Percentiles rank a stretch among this genome's conserved stretches.
Evolutionary conservation across 768 basidiomycete species (phyloP).

Genomic region (Rhodotorula taiwanensis): DNA sequence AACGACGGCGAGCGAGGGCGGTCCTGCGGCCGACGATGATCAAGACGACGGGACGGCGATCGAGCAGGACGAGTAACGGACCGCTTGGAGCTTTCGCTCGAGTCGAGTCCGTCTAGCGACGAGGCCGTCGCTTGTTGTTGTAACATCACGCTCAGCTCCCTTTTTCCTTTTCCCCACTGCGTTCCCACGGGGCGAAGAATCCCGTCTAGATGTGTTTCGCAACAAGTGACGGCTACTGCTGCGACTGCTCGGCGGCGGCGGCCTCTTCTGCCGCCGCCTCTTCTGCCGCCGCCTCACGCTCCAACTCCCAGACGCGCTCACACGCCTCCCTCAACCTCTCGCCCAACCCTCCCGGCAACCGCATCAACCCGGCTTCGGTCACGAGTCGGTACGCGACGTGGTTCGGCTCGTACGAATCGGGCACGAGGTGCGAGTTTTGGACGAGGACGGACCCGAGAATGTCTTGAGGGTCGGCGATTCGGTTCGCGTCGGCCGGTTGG

Average conservation of each 20-base stretch:
- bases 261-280: constrained; percentile 1
- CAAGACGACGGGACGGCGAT: no score
- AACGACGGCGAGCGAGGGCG: neutral
- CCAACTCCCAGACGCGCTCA: constrained; percentile 12
- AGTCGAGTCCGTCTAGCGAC: no score
- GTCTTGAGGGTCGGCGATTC: constrained; percentile 28
- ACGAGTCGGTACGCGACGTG: constrained; percentile 27
- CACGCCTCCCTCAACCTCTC: constrained; percentile 9
- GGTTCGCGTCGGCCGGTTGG: constrained; percentile 28
- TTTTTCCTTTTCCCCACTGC: no score
- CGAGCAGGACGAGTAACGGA: neutral
- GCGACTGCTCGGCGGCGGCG: neutral
- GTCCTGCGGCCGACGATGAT: no score
- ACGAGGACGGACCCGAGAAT: constrained; percentile 34
- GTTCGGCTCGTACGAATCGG: constrained; percentile 15
- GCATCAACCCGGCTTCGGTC: constrained; percentile 21
- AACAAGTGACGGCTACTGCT: neutral
- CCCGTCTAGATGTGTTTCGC: neutral
- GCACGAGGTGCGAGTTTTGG: constrained; percentile 3
- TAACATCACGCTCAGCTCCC: neutral
- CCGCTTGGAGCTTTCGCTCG: no score
- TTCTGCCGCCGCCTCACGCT: constrained; percentile 15
- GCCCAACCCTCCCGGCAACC: neutral
- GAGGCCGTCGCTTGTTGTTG: neutral
- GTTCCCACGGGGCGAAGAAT: no score